Conservation (phyloP, 306 rosid genomes). For the Clitoria ternatea region DNA sequence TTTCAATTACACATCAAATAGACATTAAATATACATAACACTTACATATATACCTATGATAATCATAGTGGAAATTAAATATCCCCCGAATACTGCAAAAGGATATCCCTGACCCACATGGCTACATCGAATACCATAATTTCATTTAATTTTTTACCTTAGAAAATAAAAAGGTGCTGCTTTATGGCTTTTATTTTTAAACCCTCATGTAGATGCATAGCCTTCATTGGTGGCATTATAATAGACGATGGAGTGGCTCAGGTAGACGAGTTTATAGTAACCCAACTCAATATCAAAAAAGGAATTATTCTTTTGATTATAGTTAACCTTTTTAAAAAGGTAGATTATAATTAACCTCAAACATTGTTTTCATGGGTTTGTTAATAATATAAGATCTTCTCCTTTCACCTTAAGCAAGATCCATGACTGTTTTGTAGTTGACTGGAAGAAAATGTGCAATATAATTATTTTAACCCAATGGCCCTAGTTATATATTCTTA, state of each 20-base stretch:
- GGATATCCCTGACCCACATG: conserved; percentile 19
- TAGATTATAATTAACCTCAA: too few relatives aligned
- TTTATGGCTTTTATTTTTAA: not conserved
- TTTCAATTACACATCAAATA: too few relatives aligned
- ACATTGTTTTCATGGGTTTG: conserved; percentile 7
- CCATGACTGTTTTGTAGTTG: conserved; percentile 30
- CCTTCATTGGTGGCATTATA: conserved; percentile 19
- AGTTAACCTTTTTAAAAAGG: too few relatives aligned
- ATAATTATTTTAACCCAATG: not conserved
- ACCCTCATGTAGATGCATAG: conserved; percentile 3
- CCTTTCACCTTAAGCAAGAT: conserved; percentile 26
- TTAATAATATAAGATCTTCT: conserved; percentile 1
- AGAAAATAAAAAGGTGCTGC: conserved; percentile 4
- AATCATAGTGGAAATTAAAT: conserved; percentile 21
- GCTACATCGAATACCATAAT: conserved; percentile 13
- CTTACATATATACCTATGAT: not conserved
- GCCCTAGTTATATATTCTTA: not conserved
- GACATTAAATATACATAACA: too few relatives aligned
- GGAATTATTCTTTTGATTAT: not conserved
- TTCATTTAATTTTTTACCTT: conserved; percentile 4
- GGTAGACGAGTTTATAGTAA: conserved; percentile 7
- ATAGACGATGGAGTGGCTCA: not conserved
- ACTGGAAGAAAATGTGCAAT: conserved; percentile 12
- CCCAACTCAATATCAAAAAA: not conserved
- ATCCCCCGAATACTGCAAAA: not conserved